Evolutionary conservation across 306 rosid species (phyloP).

Genomic region (Vigna radiata): DNA sequence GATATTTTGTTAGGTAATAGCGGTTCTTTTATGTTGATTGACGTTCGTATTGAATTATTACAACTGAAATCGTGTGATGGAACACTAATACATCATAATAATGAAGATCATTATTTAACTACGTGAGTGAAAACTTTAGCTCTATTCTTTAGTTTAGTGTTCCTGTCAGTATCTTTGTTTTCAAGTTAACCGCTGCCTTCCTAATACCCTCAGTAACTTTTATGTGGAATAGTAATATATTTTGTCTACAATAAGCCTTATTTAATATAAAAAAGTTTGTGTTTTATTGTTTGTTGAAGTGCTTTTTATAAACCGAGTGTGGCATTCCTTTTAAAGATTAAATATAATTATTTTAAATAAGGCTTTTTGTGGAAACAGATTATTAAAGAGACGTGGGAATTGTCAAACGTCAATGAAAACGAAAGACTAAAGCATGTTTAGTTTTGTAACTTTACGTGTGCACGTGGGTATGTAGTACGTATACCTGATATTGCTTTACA

Average conservation of each 20-base stretch:
- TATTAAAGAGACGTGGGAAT: too few relatives aligned
- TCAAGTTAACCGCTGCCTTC: too few relatives aligned
- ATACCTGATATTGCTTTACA: neutral
- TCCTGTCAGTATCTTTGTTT: too few relatives aligned
- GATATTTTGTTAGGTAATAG: slow-evolving; percentile 29
- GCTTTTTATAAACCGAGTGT: too few relatives aligned
- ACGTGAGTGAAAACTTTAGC: neutral
- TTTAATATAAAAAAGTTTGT: too few relatives aligned
- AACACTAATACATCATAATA: slow-evolving; percentile 7
- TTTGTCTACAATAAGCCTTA: neutral
- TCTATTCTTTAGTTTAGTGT: neutral
- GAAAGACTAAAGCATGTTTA: too few relatives aligned
- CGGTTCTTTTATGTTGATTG: slow-evolving; percentile 37
- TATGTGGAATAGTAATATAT: too few relatives aligned
- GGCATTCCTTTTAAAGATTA: too few relatives aligned
- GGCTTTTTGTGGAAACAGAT: too few relatives aligned
- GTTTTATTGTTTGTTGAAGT: neutral
- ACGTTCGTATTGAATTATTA: slow-evolving; percentile 23
- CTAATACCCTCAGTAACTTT: too few relatives aligned
- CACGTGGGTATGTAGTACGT: neutral
- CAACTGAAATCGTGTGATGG: slow-evolving; percentile 36
- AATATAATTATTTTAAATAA: too few relatives aligned
- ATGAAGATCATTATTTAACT: slow-evolving; percentile 2
- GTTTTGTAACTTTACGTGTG: neutral
- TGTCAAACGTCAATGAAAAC: too few relatives aligned